Evolutionary conservation across 2,329 filamentous ascomycete species (phyloP).

Genomic region (Biscogniauxia mediterranea): DNA sequence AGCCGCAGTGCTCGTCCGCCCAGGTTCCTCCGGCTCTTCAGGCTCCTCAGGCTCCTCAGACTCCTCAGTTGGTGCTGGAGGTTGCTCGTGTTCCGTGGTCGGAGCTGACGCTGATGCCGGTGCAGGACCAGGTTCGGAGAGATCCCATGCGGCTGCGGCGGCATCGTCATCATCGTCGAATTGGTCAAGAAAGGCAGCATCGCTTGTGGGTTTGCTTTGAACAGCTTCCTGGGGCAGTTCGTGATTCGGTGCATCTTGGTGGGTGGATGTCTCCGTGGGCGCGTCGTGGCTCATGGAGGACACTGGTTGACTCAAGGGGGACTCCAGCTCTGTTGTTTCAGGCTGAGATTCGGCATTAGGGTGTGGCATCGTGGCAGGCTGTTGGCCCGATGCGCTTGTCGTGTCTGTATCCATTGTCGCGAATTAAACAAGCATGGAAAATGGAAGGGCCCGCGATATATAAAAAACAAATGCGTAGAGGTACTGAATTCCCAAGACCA

Average conservation of each 20-base stretch:
- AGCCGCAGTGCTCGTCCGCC: slow-evolving; percentile 32
- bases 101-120: slow-evolving; percentile 3
- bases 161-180: slow-evolving; percentile 25
- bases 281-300: slow-evolving; percentile 7
- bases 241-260: slow-evolving; percentile 15
- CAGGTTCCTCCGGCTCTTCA: slow-evolving; percentile 15
- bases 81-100: slow-evolving; percentile 13
- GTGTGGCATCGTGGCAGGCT: slow-evolving; percentile 53
- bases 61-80: slow-evolving; percentile 13
- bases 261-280: slow-evolving; percentile 7
- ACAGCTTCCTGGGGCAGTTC: slow-evolving; percentile 15
- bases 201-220: slow-evolving; percentile 13
- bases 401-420: slow-evolving; percentile 43
- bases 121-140: slow-evolving; percentile 15
- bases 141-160: slow-evolving; percentile 28
- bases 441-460: slow-evolving; percentile 15
- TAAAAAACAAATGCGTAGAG: slow-evolving; percentile 8
- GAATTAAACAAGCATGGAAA: slow-evolving; percentile 31
- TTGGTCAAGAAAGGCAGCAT: slow-evolving; percentile 24
- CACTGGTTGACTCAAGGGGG: slow-evolving; percentile 8
- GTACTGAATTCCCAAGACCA: slow-evolving; percentile 14
- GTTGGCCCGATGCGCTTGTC: slow-evolving; percentile 43
- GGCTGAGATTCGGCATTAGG: slow-evolving; percentile 22
- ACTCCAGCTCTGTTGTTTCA: slow-evolving; percentile 14
- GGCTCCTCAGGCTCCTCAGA: slow-evolving; percentile 15